Base-by-base conservation (phyloP, 108 stramenopile genomes). In the Stephanodiscus minutulus region DNA sequence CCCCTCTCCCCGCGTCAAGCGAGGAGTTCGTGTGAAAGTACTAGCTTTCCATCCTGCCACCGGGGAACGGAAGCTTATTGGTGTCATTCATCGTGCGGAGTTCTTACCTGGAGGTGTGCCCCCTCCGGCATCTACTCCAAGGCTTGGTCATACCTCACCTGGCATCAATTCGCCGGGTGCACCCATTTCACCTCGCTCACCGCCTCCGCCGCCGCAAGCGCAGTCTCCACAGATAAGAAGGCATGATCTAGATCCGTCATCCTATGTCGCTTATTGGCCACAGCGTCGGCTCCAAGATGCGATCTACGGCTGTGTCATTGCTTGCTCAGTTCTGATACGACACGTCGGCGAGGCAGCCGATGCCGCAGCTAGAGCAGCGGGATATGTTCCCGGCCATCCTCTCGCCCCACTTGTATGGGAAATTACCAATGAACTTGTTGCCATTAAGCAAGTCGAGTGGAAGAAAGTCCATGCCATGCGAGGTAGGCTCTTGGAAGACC, bases 391-490 rank as follows among this genome's bases (percentile, higher is more conserved):
- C 21, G 91, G 91, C 0, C 77, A 85, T 61, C 86, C 88, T 0
- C 61, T 66, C 33, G 91, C 90, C 6, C 93, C 91, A 12, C 82
- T 92, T 28, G 91, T 95, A 20, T 95, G 93, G 93, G 91, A 95
- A 85, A 92, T 90, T 31, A 87, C 89, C 10, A 18, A 60, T 50
- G 60, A 69, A 21, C 74, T 70, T 50, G 96, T 91, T 24, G 96
- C 96, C 7, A 91, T 96, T n/a, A 96, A 96, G 82, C 91, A 92
- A 83, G 79, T 96, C 7, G 88, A 91, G 70, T 96, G 95, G 95
- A 76, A 79, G 13, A 77, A 82, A 28, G 90, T 96, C 5, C 88
- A 91, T 67, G 87, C 77, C 28, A 84, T 85, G 82, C 67, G 93
- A 24, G 92, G 95, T 31, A 54, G 87, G 17, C 64, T 92, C 25